Conservation (phyloP, 441 rosid species). For the Eruca vesicaria region DNA sequence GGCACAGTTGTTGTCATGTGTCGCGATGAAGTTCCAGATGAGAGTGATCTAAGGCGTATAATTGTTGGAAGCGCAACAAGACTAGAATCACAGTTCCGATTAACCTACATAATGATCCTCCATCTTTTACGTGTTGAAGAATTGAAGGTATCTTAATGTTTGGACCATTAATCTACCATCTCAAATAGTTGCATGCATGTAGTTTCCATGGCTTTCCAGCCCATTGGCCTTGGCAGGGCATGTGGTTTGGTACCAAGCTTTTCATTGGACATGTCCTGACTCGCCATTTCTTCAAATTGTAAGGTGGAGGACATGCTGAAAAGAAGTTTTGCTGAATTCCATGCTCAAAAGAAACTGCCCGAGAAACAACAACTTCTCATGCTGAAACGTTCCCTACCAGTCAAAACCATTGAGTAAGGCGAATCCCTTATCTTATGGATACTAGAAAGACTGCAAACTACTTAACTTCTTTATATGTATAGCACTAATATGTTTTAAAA, state of each 20-base stretch:
- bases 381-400: conserved; percentile 77
- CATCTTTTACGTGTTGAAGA: conserved; percentile 99
- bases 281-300: conserved; percentile 12
- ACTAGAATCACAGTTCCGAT: conserved; percentile 92
- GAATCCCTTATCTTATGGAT: neutral
- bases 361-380: conserved; percentile 79
- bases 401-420: conserved; percentile 77
- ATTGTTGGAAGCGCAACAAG: conserved; percentile 88
- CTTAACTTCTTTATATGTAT: neutral
- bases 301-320: conserved; percentile 99
- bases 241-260: conserved; percentile 8
- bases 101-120: conserved; percentile 95
- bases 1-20: conserved; percentile 96
- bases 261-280: conserved; percentile 1
- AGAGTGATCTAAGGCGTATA: conserved; percentile 55
- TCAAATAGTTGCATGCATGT: conserved; percentile 7
- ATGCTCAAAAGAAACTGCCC: conserved; percentile 91
- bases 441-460: conserved; percentile 10
- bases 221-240: neutral
- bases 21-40: conserved; percentile 93
- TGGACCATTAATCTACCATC: conserved; percentile 11
- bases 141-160: conserved; percentile 64
- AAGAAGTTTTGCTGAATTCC: conserved; percentile 99
- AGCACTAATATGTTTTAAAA: neutral
- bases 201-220: conserved; percentile 9